Evolutionary conservation across 2,329 filamentous ascomycete species (phyloP).

Genomic region (Phialemoniopsis sp.): DNA sequence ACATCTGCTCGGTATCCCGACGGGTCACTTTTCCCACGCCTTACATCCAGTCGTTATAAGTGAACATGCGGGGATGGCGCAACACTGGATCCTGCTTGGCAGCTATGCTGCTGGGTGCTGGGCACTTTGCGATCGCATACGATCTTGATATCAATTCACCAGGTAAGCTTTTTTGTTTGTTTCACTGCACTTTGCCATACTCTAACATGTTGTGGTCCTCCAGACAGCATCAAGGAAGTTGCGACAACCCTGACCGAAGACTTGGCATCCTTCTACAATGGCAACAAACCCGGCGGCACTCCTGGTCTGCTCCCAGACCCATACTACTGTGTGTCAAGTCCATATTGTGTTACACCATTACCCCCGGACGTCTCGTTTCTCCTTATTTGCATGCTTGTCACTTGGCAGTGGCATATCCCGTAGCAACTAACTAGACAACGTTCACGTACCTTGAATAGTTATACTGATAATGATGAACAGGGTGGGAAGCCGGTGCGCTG

Average conservation of each 20-base stretch:
- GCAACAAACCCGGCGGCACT: constrained; percentile 42
- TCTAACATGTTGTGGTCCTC: neutral
- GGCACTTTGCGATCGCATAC: constrained; percentile 3
- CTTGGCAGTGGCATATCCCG: too few relatives aligned
- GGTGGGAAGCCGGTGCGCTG: constrained; percentile 75
- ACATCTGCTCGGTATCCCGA: too few relatives aligned
- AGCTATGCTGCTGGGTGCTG: neutral
- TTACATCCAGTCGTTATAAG: too few relatives aligned
- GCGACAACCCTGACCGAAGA: constrained; percentile 45
- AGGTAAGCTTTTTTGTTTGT: constrained; percentile 1
- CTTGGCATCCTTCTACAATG: constrained; percentile 40
- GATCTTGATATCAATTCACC: constrained; percentile 6
- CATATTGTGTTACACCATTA: too few relatives aligned
- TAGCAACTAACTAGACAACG: too few relatives aligned
- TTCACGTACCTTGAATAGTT: too few relatives aligned
- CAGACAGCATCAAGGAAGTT: constrained; percentile 44
- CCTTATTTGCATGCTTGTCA: too few relatives aligned
- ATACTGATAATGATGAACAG: too few relatives aligned
- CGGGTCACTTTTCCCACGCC: too few relatives aligned
- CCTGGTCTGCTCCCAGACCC: constrained; percentile 46
- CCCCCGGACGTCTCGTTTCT: too few relatives aligned
- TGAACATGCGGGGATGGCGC: too few relatives aligned
- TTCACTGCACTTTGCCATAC: neutral
- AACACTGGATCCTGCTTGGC: constrained; percentile 1
- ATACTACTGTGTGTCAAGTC: constrained; percentile 51